Percentiles rank a stretch among this genome's conserved stretches.
These are phyloP conservation scores for Syncephalastrum sp. DNA, from an alignment of 371 early-diverging fungal species.

Conservation along the genomic window DNA sequence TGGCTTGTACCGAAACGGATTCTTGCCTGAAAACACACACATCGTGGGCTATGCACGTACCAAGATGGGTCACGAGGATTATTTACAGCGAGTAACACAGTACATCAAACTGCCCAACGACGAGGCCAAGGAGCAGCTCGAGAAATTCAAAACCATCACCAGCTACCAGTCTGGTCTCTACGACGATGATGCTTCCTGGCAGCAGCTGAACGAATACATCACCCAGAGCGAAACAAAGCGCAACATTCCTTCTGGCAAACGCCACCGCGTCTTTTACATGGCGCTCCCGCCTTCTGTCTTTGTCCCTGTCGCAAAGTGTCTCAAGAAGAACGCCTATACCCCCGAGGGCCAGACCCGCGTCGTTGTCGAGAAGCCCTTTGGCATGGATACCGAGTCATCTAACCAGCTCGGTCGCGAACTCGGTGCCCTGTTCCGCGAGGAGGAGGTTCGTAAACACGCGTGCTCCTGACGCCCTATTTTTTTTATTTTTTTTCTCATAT, in stretches of 20 bases:
- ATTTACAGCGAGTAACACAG: conserved; percentile 76
- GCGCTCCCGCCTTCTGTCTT: conserved; percentile 97
- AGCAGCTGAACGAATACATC: conserved; percentile 60
- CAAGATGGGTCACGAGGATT: conserved; percentile 77
- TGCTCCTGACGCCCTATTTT: neutral
- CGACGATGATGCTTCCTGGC: conserved; percentile 77
- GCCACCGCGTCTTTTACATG: conserved; percentile 83
- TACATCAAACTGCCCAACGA: conserved; percentile 60
- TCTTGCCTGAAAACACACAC: conserved; percentile 69
- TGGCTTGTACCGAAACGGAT: conserved; percentile 72
- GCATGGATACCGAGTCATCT: conserved; percentile 86
- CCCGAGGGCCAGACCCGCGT: conserved; percentile 69
- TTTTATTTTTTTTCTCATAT: neutral
- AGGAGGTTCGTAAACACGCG: conserved; percentile 54
- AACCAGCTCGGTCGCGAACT: conserved; percentile 67
- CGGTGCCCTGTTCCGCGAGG: conserved; percentile 75
- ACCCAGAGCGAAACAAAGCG: conserved; percentile 49
- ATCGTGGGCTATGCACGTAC: conserved; percentile 97
- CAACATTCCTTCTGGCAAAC: conserved; percentile 15
- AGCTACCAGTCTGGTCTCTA: conserved; percentile 91
- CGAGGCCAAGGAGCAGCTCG: conserved; percentile 28
- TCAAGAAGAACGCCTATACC: conserved; percentile 71
- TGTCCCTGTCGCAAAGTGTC: conserved; percentile 75
- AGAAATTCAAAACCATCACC: conserved; percentile 74
- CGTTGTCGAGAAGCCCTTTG: conserved; percentile 98